A percentile compares a stretch with the other conserved stretches of the same genome.
Conservation (phyloP, 2,329 filamentous ascomycete genomes). For the Hypoxylon sp. region DNA sequence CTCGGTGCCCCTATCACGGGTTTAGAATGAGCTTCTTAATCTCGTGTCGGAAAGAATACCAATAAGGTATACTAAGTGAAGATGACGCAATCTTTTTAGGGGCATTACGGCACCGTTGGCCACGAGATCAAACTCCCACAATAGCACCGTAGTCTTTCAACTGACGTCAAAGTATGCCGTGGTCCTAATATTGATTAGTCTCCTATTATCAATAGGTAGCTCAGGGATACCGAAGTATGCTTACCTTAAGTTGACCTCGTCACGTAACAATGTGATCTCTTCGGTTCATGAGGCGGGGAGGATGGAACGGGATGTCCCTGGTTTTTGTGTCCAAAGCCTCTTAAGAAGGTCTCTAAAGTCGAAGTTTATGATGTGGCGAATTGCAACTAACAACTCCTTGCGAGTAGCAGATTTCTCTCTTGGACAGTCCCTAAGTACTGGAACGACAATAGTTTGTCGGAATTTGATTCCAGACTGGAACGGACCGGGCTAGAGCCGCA, state of each 20-base stretch:
- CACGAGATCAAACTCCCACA: too few species aligned
- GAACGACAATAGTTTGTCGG: conserved; percentile 76
- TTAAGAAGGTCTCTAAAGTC: conserved; percentile 77
- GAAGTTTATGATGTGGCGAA: conserved; percentile 99
- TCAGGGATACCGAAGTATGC: not conserved
- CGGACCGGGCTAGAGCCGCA: too few species aligned
- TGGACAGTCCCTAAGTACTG: conserved; percentile 92
- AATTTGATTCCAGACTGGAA: not conserved
- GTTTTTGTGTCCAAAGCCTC: not conserved
- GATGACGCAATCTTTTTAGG: too few species aligned
- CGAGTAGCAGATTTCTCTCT: conserved; percentile 93
- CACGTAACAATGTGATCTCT: not conserved
- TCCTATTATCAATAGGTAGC: not conserved
- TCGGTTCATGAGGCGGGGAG: too few species aligned
- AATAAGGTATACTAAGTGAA: too few species aligned
- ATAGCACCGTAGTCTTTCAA: not conserved
- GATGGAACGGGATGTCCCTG: not conserved
- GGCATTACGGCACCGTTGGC: too few species aligned
- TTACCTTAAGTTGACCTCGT: not conserved
- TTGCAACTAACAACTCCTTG: conserved; percentile 96
- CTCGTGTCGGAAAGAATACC: too few species aligned
- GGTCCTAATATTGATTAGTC: not conserved
- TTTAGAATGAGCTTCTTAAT: too few species aligned
- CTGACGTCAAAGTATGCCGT: not conserved
- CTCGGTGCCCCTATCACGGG: too few species aligned